These are phyloP conservation scores for Takashimella koratensis DNA, from an alignment of 1,284 basidiomycete genomes.

Conservation along the genomic window DNA sequence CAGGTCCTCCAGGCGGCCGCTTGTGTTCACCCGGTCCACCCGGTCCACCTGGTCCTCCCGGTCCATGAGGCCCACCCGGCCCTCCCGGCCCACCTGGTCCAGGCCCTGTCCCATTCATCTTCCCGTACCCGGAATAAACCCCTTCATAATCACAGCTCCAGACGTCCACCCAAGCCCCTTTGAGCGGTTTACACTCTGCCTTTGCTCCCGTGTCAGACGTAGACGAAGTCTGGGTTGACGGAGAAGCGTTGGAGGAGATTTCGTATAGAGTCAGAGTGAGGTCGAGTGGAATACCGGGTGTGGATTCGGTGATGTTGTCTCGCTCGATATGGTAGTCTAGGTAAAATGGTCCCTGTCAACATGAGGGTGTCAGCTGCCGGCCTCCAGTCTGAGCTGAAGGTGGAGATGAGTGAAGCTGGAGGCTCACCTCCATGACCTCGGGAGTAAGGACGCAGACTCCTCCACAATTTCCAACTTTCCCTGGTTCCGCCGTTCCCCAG, in stretches of 20 bases:
- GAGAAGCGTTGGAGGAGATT: conserved; percentile 14
- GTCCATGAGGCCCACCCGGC: conserved; percentile 8
- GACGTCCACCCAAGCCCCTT: conserved; percentile 21
- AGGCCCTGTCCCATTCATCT: conserved; percentile 1
- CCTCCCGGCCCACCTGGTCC: conserved; percentile 6
- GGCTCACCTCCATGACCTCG: conserved; percentile 16
- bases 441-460: conserved; percentile 17
- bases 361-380: neutral
- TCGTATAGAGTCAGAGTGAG: conserved; percentile 14
- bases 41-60: conserved; percentile 7
- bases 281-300: conserved; percentile 14
- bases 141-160: conserved; percentile 19
- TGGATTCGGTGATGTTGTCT: conserved; percentile 17
- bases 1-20: too few species aligned
- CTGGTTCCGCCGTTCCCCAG: neutral
- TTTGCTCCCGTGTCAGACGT: neutral
- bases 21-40: conserved; percentile 4
- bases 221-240: conserved; percentile 7
- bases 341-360: conserved; percentile 25
- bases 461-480: conserved; percentile 7
- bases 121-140: conserved; percentile 15
- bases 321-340: conserved; percentile 16
- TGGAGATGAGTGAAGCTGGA: neutral
- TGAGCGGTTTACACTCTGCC: conserved; percentile 10
- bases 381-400: too few species aligned